These are phyloP conservation scores for Auriculariales sp. DNA, from an alignment of 768 basidiomycete species.

Conservation along the genomic window DNA sequence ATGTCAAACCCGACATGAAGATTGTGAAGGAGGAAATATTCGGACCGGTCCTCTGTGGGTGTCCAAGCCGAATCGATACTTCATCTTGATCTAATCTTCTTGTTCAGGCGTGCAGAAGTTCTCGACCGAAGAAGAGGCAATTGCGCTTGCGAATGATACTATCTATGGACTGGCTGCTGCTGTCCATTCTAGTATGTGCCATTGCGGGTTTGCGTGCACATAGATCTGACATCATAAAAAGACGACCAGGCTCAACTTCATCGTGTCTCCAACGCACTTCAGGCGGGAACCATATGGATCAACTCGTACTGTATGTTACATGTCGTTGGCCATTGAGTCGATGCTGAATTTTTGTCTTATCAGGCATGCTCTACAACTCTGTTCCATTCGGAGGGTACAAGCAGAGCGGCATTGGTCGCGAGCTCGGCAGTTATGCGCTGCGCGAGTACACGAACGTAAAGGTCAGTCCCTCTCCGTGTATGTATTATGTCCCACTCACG, in stretches of 20 bases:
- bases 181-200: slow-evolving; percentile 61
- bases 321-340: neutral
- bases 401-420: slow-evolving; percentile 68
- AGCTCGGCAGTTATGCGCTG: slow-evolving; percentile 66
- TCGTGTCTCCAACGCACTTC: neutral
- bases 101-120: neutral
- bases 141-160: slow-evolving; percentile 74
- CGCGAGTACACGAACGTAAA: slow-evolving; percentile 55
- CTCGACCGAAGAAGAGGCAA: slow-evolving; percentile 35
- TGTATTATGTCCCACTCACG: too few species aligned
- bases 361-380: slow-evolving; percentile 26
- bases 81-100: too few species aligned
- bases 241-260: neutral
- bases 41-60: slow-evolving; percentile 3
- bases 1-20: slow-evolving; percentile 53
- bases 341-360: neutral
- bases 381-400: slow-evolving; percentile 83
- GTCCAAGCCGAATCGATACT: too few species aligned
- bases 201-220: neutral
- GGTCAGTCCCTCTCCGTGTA: too few species aligned
- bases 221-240: neutral
- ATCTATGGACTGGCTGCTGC: slow-evolving; percentile 87
- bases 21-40: slow-evolving; percentile 32
- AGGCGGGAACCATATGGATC: neutral
- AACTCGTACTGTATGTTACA: neutral